phyloP scores from a whole-genome alignment of 208 protist genomes.

The Crithidia brevicula region DNA sequence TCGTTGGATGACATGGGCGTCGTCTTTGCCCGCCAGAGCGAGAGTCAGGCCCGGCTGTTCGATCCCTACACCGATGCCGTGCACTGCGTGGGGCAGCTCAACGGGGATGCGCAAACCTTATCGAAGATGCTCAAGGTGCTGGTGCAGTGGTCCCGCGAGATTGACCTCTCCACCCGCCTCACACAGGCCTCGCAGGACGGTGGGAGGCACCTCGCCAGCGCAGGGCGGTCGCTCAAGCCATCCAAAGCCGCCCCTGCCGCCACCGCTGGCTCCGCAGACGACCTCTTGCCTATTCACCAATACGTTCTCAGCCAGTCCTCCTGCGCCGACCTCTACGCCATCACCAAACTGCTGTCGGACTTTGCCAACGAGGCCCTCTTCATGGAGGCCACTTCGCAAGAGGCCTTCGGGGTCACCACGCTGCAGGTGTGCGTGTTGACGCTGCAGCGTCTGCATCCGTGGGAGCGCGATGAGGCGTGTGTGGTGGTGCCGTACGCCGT shows the following conservation, averaged over 20 bases:
- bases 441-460: constrained; percentile 58
- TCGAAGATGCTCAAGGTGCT: constrained; percentile 68
- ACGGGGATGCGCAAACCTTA: constrained; percentile 42
- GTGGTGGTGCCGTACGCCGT: constrained; percentile 53
- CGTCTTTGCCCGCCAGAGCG: constrained; percentile 64
- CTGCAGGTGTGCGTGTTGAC: constrained; percentile 76
- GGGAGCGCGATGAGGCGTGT: constrained; percentile 49
- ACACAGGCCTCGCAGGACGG: constrained; percentile 50
- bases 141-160: constrained; percentile 79
- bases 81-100: constrained; percentile 73
- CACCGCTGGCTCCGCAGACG: constrained; percentile 70
- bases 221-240: too few relatives aligned
- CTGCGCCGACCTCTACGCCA: constrained; percentile 55
- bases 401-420: constrained; percentile 83
- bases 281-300: constrained; percentile 88
- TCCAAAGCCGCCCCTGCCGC: too few relatives aligned
- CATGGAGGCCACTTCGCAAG: constrained; percentile 76
- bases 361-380: constrained; percentile 62
- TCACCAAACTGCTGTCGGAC: constrained; percentile 73
- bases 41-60: constrained; percentile 66
- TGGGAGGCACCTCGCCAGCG: neutral
- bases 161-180: constrained; percentile 76
- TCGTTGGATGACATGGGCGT: constrained; percentile 86
- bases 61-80: constrained; percentile 86
- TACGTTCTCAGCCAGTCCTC: constrained; percentile 77